phyloP scores from a whole-genome alignment of 495 filamentous ascomycete species.

The Podospora bellae-mahoneyi region DNA sequence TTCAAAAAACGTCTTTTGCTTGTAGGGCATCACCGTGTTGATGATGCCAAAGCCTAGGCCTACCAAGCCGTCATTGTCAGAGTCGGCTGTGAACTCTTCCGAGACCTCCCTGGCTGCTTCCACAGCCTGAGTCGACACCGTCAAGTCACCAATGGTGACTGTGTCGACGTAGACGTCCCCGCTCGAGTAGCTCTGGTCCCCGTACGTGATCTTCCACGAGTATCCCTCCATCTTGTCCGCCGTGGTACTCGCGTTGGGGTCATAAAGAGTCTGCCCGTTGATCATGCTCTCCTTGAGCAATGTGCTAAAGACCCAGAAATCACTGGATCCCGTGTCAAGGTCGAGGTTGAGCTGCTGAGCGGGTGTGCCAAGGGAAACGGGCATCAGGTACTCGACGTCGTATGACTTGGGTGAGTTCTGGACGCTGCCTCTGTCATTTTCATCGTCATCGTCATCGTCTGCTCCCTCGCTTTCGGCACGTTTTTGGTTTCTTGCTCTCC shows the following conservation, averaged over 20 bases:
- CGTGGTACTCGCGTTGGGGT: constrained; percentile 45
- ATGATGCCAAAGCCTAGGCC: constrained; percentile 68
- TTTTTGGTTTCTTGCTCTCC: constrained; percentile 7
- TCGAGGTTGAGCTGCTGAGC: constrained; percentile 61
- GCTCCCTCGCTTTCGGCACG: not conserved
- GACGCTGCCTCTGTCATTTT: constrained; percentile 36
- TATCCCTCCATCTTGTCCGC: constrained; percentile 50
- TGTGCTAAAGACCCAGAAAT: constrained; percentile 58
- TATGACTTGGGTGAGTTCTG: constrained; percentile 52
- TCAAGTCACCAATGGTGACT: constrained; percentile 63
- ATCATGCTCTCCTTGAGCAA: constrained; percentile 26
- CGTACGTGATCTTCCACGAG: constrained; percentile 67
- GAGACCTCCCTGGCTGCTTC: constrained; percentile 64
- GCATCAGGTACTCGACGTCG: constrained; percentile 64
- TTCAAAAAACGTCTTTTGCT: constrained; percentile 70
- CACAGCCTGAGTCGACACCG: constrained; percentile 63
- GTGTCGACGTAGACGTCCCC: constrained; percentile 68
- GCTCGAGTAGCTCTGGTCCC: constrained; percentile 63
- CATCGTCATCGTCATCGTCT: constrained; percentile 1
- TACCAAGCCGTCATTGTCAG: constrained; percentile 64
- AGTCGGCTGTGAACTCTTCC: constrained; percentile 54
- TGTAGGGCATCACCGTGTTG: constrained; percentile 63
- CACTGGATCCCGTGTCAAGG: constrained; percentile 73
- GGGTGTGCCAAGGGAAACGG: constrained; percentile 60
- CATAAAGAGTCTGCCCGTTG: constrained; percentile 59